Evolutionary conservation across 164 flowering plant genomes (phyloP), one percentile per base, ranked within the genome.

Genomic region (Stephania cephalantha): DNA sequence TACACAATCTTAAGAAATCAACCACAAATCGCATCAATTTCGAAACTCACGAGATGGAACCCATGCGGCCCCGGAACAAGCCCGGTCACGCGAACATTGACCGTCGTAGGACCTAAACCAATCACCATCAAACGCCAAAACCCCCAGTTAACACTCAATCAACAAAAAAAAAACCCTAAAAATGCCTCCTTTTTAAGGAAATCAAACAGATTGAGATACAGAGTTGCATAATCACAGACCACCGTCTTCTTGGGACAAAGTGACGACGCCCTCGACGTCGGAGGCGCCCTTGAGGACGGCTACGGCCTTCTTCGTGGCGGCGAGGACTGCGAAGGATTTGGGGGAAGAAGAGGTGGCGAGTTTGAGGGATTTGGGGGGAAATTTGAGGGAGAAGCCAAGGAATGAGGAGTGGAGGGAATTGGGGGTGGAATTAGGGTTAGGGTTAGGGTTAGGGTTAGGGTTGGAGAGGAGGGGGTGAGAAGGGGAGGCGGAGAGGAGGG

Each of bases 51-150:
- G 15, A 94, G 78, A 80, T 89, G 95, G 79, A 93, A 91, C 18
- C 98, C 97, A 81, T 93, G 97, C 61, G 73, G 85, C 68, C 97
- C 97, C 7, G 97, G 97, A 74, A 91, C 79, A 42, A 92, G 91
- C 31, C 97, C 97, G 66, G 89, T 83, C 30, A 80, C 42, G n/a
- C 77, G 73, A 73, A 80, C 85, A 48, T 87, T 89, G 75, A 94
- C 98, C 30, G 90, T 87, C 64, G 97, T 92, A 9, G 95, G 95
- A 68, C 98, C 98, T 92, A 75, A 69, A 17, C 6, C 30, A 58
- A 67, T 45, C 42, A 55, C 42, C 2, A 35, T 44, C 42, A 73
- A 50, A 66, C 11, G 13, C 17, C 48, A 71, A 46, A 67, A 55
- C 79, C 46, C 13, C 61, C 9, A 44, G 22, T 46, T 22, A 61